Evolutionary conservation across 768 basidiomycete species (phyloP).

Genomic region (Mycena galopus): DNA sequence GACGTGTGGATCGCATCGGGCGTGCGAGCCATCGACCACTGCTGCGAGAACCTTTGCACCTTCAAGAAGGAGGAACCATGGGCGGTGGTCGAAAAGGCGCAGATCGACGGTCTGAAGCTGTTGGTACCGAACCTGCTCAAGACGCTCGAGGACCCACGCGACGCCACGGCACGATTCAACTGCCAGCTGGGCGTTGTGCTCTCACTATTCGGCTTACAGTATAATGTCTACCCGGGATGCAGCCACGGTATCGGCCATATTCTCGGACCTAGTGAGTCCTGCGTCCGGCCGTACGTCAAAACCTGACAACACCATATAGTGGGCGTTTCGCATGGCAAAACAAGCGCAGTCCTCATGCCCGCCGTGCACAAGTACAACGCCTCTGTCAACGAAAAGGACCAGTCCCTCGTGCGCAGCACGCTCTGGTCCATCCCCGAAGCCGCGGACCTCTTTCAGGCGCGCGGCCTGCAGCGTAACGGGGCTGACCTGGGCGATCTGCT

Average conservation of each 20-base stretch:
- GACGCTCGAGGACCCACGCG: conserved; percentile 4
- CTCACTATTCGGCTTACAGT: conserved; percentile 5
- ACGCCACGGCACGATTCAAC: conserved; percentile 7
- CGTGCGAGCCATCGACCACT: conserved; percentile 6
- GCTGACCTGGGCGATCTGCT: conserved; percentile 3
- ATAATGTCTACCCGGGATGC: conserved; percentile 1
- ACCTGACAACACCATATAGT: not conserved
- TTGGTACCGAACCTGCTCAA: conserved; percentile 11
- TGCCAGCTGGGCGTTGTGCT: conserved; percentile 4
- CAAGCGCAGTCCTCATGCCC: conserved; percentile 4
- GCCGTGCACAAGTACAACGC: conserved; percentile 7
- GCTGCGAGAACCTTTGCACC: conserved; percentile 9
- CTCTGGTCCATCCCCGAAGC: conserved; percentile 7
- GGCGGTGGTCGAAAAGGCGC: conserved; percentile 7
- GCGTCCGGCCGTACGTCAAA: not conserved
- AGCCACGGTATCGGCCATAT: conserved; percentile 11
- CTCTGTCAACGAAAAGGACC: conserved; percentile 6
- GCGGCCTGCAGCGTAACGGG: conserved; percentile 8
- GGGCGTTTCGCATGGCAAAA: not conserved
- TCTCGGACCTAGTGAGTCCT: conserved; percentile 10
- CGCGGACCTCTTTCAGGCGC: conserved; percentile 6
- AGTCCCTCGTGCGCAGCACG: conserved; percentile 3
- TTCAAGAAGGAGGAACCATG: conserved; percentile 1
- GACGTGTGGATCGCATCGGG: conserved; percentile 9
- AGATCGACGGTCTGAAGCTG: conserved; percentile 11